Evolutionary conservation across 768 basidiomycete genomes (phyloP).

Genomic region (Mycena latifolia): DNA sequence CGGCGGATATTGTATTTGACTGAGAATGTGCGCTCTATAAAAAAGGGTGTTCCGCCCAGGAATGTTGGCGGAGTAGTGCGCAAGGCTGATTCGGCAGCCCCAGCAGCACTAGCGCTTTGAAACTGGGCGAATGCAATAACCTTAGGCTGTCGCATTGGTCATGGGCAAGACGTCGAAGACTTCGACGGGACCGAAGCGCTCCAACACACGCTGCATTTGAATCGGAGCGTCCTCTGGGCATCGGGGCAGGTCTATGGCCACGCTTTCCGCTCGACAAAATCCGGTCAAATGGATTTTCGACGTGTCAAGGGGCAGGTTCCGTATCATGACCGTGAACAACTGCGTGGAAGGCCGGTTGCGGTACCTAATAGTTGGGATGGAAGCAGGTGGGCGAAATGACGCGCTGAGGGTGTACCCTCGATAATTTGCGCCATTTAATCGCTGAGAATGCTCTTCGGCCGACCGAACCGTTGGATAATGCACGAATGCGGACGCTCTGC

Average conservation of each 20-base stretch:
- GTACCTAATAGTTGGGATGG: neutral
- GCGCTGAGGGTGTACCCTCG: slow-evolving; percentile 15
- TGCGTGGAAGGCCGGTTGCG: neutral
- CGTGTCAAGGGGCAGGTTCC: slow-evolving; percentile 40
- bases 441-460: slow-evolving; percentile 18
- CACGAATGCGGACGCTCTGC: slow-evolving; percentile 23
- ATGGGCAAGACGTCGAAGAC: slow-evolving; percentile 53
- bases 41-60: slow-evolving; percentile 52
- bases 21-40: slow-evolving; percentile 54
- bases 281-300: slow-evolving; percentile 57
- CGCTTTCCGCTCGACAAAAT: slow-evolving; percentile 51
- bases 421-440: slow-evolving; percentile 1
- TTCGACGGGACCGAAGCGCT: slow-evolving; percentile 51
- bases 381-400: slow-evolving; percentile 7
- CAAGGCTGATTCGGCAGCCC: slow-evolving; percentile 43
- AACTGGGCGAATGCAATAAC: slow-evolving; percentile 59
- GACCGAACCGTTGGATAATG: slow-evolving; percentile 7
- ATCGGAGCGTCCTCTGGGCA: slow-evolving; percentile 41
- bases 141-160: slow-evolving; percentile 45
- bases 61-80: slow-evolving; percentile 48
- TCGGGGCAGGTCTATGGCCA: slow-evolving; percentile 43
- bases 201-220: slow-evolving; percentile 50
- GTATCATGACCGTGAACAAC: slow-evolving; percentile 20
- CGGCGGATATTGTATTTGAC: slow-evolving; percentile 52
- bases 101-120: slow-evolving; percentile 47